Base-by-base conservation (phyloP, 345 rosid species). In the Lumnitzera littorea region DNA sequence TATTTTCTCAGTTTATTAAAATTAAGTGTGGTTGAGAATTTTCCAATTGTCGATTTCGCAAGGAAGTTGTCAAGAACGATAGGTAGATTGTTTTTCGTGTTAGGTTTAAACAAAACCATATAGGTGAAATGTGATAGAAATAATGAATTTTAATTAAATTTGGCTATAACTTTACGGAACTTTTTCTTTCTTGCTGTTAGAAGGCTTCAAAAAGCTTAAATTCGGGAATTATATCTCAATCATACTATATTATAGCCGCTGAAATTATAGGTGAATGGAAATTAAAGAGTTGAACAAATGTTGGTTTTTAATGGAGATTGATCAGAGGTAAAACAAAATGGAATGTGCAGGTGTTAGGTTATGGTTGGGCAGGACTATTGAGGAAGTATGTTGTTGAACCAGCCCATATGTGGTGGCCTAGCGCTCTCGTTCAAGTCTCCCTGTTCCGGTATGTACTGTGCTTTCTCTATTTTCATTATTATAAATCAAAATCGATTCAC, bases 341-440 rank as follows among this genome's bases (percentile, higher is more conserved):
- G 31, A 54, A 49, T 20, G 25, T 50, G 41, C 64, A 66, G 70
- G 70, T 66, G 49, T 15, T 66, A 53, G 70, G 70, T 1, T 66
- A 66, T n/a, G 70, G 70, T 2, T 66, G 70, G 70, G 70, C 70
- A 5, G 70, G 70, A 57, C 48, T 66, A 29, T 36, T 66, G 31
- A 59, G 70, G 64, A 66, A 53, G 48, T 66, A 59, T 52, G 70
- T 66, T 24, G 70, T 66, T 20, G 70, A 66, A 48, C 70, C 70
- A 7, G 70, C 70, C 9, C 70, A 66, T 47, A 66, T 66, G 70
- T 66, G 70, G 70, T 66, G 70, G 70, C 70, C 70, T 0, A 53
- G 23, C 60, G 59, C 70, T 31, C 70, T 66, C 15, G 70, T 66
- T 11, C 70, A 66, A 29, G 58, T 66, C 70, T 66, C 70, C 59